Conservation (phyloP, 225 moss, liverwort and hornwort species). For the Lunularia cruciata region DNA sequence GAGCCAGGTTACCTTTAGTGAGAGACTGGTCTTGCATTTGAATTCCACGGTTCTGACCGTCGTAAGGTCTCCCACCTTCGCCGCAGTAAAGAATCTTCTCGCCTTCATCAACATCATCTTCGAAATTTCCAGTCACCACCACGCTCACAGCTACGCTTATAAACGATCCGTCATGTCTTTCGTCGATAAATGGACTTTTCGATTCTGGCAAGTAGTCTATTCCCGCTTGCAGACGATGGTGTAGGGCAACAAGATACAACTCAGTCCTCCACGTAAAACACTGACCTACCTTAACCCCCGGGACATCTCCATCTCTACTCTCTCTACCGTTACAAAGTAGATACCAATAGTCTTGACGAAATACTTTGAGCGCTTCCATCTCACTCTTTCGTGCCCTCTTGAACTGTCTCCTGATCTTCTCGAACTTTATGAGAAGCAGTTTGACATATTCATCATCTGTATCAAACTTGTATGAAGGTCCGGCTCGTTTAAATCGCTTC, state of each 20-base stretch:
- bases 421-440: not conserved
- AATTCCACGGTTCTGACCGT: not conserved
- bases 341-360: not conserved
- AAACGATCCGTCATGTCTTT: not conserved
- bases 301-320: conserved; percentile 3
- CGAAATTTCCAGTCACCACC: conserved; percentile 14
- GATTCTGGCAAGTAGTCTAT: conserved; percentile 3
- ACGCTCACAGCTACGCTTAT: conserved; percentile 5
- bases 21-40: conserved; percentile 6
- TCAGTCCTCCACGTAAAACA: conserved; percentile 6
- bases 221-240: conserved; percentile 1
- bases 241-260: conserved; percentile 14
- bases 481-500: not conserved
- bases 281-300: conserved; percentile 1
- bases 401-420: not conserved
- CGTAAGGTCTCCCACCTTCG: conserved; percentile 6
- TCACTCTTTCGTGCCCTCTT: not conserved
- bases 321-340: not conserved
- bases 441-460: not conserved
- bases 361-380: not conserved
- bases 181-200: not conserved
- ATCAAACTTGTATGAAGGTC: not conserved
- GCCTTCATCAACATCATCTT: conserved; percentile 23
- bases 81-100: conserved; percentile 18
- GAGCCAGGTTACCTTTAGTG: conserved; percentile 13